Base-by-base conservation (phyloP, 2,329 filamentous ascomycete genomes). In the Penicillium thymicola region DNA sequence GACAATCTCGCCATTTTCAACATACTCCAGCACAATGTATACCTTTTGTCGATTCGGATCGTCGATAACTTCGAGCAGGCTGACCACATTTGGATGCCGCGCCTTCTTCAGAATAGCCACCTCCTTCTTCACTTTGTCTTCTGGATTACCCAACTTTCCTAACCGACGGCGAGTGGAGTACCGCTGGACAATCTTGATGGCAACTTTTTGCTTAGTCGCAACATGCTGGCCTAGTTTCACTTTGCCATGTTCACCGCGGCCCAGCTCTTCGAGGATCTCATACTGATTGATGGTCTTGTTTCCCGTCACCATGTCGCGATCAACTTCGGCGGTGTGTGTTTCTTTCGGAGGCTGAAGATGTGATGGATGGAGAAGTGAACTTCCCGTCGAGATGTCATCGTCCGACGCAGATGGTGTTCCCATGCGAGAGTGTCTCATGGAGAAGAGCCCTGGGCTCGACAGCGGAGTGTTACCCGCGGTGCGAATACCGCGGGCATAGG, bases 71-170 rank as follows among this genome's bases (percentile, higher is more conserved):
- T 99, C 94, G 61, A 97, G 83, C 38, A 99, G 81, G 66, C 90
- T 92, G 60, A 99, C 94, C 40, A 99, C 90, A 69, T 99, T 97
- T n/a, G 90, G 88, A 73, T 99, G 94, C 30, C 93, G 88, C 52
- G 96, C 96, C 79, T 99, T 99, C 75, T 99, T 99, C 67, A 99
- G 81, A 56, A 99, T 97, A 70, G 94, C 94, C 61, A 99, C 96
- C 77, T 99, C 94, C 71, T 89, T 89, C 78, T 96, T 97, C 54
- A 93, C 88, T 70, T 89, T 89, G 62, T 82, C 80, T 68, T 88
- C 85, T 18, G 86, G 83, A 58, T 85, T 85, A n/a, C 82, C 85
- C 38, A 85, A 76, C 67, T 85, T 85, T 51, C 94, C 94, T n/a
- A 99, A 82, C 27, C 93, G 89, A 54, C 92, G 87, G 67, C 90